Conservation (phyloP, 169 alveolate genomes). For the Plasmodium vinckei region DNA sequence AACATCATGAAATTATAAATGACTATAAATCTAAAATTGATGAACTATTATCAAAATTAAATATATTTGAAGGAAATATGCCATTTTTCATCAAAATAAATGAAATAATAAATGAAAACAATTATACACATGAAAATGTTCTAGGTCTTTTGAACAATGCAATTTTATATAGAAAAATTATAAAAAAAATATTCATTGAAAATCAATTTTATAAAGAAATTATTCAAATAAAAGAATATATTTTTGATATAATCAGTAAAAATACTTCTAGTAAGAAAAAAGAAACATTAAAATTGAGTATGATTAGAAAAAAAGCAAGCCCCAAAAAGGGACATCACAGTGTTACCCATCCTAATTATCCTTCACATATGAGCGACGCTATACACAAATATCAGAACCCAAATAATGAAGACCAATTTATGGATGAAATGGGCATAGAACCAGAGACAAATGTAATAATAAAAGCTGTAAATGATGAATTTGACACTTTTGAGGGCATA, state of each 20-base stretch:
- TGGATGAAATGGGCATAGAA: too few species aligned
- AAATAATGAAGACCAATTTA: conserved; percentile 20
- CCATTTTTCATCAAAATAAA: conserved; percentile 37
- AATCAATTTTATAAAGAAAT: conserved; percentile 51
- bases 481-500: conserved; percentile 42
- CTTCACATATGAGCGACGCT: conserved; percentile 20
- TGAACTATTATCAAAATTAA: conserved; percentile 31
- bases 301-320: conserved; percentile 4
- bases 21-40: conserved; percentile 33
- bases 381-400: not conserved
- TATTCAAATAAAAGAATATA: conserved; percentile 36
- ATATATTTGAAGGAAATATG: conserved; percentile 61
- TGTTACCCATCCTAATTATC: not conserved
- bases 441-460: conserved; percentile 2
- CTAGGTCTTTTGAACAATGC: conserved; percentile 25
- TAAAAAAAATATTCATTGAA: conserved; percentile 26
- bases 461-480: conserved; percentile 30
- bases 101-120: conserved; percentile 39
- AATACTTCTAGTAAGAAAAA: conserved; percentile 8
- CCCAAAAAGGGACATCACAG: conserved; percentile 1
- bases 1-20: conserved; percentile 41
- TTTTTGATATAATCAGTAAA: conserved; percentile 39
- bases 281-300: conserved; percentile 31
- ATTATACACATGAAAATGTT: conserved; percentile 32
- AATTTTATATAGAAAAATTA: conserved; percentile 29